Evolutionary conservation across 2,329 filamentous ascomycete genomes (phyloP).

Genomic region (Pyricularia grisea): DNA sequence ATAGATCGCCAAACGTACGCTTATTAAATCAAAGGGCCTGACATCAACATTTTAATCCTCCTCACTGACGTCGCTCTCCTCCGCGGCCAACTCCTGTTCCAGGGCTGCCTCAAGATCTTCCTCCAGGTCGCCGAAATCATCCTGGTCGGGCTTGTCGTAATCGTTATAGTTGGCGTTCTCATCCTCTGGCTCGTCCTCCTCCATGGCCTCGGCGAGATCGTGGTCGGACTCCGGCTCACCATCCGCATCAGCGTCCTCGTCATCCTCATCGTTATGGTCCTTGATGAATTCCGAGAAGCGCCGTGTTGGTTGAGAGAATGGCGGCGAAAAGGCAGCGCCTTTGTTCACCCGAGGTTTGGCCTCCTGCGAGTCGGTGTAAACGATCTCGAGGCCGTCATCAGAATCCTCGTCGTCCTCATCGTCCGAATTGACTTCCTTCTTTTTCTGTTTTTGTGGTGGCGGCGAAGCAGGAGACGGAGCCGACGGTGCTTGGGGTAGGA

Average conservation of each 20-base stretch:
- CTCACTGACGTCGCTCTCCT: conserved; percentile 6
- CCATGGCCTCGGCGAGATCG: conserved; percentile 1
- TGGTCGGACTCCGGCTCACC: conserved; percentile 7
- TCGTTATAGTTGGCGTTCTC: conserved; percentile 19
- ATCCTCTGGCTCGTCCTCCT: neutral
- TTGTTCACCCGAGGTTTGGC: conserved; percentile 16
- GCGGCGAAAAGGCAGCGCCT: conserved; percentile 35
- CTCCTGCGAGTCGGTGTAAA: conserved; percentile 45
- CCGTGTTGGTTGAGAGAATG: conserved; percentile 30
- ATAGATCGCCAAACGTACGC: neutral
- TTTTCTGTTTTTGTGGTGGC: conserved; percentile 17
- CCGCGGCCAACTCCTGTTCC: conserved; percentile 1
- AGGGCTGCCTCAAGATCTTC: conserved; percentile 20
- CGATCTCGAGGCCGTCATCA: conserved; percentile 47
- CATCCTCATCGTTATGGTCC: conserved; percentile 26
- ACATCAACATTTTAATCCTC: conserved; percentile 6
- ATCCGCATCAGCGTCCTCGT: conserved; percentile 24
- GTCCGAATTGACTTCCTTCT: conserved; percentile 27
- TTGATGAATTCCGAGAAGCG: conserved; percentile 45
- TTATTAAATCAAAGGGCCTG: neutral
- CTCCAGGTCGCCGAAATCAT: conserved; percentile 14
- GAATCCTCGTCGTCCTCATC: conserved; percentile 47
- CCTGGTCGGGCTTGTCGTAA: conserved; percentile 7
- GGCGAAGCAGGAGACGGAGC: conserved; percentile 7
- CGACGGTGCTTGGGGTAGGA: conserved; percentile 12